Evolutionary conservation across 805 yeast species (phyloP).

Genomic region (Metschnikowia cerradonensis): DNA sequence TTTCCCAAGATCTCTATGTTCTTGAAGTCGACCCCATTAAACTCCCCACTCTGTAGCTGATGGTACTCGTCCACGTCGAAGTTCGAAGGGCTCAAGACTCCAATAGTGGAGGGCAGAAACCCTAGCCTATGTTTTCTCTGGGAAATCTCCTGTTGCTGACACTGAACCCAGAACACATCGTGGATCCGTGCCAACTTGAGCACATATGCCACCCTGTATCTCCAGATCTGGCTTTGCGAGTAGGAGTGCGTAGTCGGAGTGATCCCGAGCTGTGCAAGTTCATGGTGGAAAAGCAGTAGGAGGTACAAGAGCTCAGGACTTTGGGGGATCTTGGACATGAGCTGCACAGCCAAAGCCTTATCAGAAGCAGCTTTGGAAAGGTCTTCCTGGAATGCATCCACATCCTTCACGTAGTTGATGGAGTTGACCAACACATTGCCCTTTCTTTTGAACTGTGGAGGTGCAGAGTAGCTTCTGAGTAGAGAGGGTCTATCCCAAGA

Average conservation of each 20-base stretch:
- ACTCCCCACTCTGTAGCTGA: slow-evolving; percentile 26
- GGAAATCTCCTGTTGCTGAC: slow-evolving; percentile 27
- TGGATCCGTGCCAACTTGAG: slow-evolving; percentile 27
- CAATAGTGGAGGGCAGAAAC: slow-evolving; percentile 24
- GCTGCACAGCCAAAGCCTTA: slow-evolving; percentile 19
- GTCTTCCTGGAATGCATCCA: slow-evolving; percentile 23
- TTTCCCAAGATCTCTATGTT: slow-evolving; percentile 16
- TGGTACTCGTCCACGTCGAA: slow-evolving; percentile 25
- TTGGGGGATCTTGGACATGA: slow-evolving; percentile 21
- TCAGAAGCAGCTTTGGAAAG: slow-evolving; percentile 20
- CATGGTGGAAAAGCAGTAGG: slow-evolving; percentile 29
- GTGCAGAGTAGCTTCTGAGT: slow-evolving; percentile 6
- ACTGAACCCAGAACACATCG: slow-evolving; percentile 35
- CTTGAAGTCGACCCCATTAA: slow-evolving; percentile 21
- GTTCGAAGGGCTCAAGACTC: slow-evolving; percentile 38
- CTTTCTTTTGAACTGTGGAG: slow-evolving; percentile 12
- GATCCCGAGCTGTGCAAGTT: slow-evolving; percentile 29
- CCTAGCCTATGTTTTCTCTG: slow-evolving; percentile 27
- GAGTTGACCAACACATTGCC: slow-evolving; percentile 15
- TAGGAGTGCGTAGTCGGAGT: slow-evolving; percentile 13
- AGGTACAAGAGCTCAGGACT: slow-evolving; percentile 29
- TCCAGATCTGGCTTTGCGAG: slow-evolving; percentile 9
- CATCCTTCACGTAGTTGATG: slow-evolving; percentile 26
- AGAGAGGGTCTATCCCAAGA: not conserved
- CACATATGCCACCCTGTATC: slow-evolving; percentile 20